Conservation (phyloP, 495 filamentous ascomycete species). For the Penicillium simplicissimum region DNA sequence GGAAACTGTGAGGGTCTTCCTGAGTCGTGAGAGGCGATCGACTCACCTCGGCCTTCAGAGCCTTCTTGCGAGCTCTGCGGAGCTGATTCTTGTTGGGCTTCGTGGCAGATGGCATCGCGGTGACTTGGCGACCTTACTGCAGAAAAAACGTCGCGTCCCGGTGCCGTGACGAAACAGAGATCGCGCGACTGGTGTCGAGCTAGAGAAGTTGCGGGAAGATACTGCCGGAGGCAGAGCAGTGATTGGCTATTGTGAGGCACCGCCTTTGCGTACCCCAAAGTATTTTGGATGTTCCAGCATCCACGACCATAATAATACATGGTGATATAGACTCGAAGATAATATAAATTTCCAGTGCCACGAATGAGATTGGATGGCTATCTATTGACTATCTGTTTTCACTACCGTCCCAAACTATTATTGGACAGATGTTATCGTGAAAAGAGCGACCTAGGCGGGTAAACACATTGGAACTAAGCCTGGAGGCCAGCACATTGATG, state of each 20-base stretch:
- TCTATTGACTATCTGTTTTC: not conserved
- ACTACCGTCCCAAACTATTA: not conserved
- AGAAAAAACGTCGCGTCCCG: not conserved
- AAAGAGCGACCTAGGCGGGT: not conserved
- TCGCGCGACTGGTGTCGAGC: slow-evolving; percentile 1
- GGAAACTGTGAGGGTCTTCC: slow-evolving; percentile 16
- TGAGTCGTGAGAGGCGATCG: not conserved
- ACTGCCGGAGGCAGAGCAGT: not conserved
- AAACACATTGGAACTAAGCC: not conserved
- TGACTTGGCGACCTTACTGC: not conserved
- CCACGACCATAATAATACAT: no score
- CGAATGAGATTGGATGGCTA: not conserved
- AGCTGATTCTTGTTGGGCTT: slow-evolving; percentile 85
- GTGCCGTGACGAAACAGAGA: not conserved
- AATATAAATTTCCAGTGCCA: not conserved
- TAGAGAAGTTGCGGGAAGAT: slow-evolving; percentile 5
- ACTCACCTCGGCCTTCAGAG: slow-evolving; percentile 56
- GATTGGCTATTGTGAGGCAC: not conserved
- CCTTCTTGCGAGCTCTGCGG: slow-evolving; percentile 87
- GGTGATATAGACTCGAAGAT: not conserved
- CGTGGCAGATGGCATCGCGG: slow-evolving; percentile 18
- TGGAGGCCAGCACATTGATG: not conserved
- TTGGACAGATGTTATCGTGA: not conserved
- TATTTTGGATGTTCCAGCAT: not conserved
- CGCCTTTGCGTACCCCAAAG: not conserved